Base-by-base conservation (phyloP, 306 rosid species). In the Cyclanthera cordifolia region DNA sequence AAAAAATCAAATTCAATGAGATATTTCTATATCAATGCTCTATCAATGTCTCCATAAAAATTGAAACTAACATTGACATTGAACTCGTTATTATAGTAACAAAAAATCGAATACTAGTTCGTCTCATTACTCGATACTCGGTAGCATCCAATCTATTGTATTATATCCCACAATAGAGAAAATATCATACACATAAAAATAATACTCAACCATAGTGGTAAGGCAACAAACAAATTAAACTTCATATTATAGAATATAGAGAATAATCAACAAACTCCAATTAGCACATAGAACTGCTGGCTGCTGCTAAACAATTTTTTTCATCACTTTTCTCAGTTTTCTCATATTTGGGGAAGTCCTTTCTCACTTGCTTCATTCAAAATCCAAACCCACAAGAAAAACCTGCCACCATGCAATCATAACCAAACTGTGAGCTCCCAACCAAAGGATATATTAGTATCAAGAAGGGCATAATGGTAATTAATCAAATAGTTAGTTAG, bases 371-470 rank as follows among this genome's bases (percentile, higher is more conserved):
- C 70, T 65, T 65, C 70, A 65, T 65, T 65, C 37, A 65, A 45
- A 43, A 45, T 43, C 53, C 70, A 45, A 49, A 64, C 45, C 70
- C 70, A 65, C 53, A 65, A 65, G 70, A 65, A 65, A 65, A 65
- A 65, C 53, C 70, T 65, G 70, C 12, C 53, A 45, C 30, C 49
- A 61, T 61, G 28, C 30, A 14, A 8, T 65, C 19, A 30, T 48
- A 63, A 39, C 50, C 8, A 63, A 23, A 63, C 51, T 8, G 43
- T 37, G 43, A 37, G 43, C 7, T 7, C 7, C 43, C 43, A 7
- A 37, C 43, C 43, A 6, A 37, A 37, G 43, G 43, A 37, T 37
- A 37, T 8, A 37, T 37, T 34, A 34, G 41, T 5, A 34, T 34
- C 6, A 34, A 34, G 41, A 4, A 5, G 41, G 6, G 41, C 41